Base-by-base conservation (phyloP, 768 basidiomycete species). In the Agrocybe chaxingu region DNA sequence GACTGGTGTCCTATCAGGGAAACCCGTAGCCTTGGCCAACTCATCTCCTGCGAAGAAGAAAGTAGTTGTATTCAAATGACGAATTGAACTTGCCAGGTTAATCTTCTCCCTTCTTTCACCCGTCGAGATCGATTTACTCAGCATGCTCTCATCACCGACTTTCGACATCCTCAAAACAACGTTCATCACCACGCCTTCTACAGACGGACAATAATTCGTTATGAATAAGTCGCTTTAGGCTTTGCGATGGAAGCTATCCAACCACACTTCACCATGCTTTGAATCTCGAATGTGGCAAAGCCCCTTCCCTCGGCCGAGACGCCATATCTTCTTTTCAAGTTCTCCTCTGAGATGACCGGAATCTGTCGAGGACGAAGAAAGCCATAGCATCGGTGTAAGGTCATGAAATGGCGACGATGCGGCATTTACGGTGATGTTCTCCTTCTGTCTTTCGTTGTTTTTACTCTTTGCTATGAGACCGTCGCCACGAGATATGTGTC, bases 391-490 rank as follows among this genome's bases (percentile, higher is more conserved):
- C 24, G 3, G 24, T 5, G 5, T 24, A 3, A 24, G 3, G 5
- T 24, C 24, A 24, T 24, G 24, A 24, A 24, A 24, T 5, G 24
- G 24, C 24, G 24, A 24, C 24, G 24, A 24, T 24, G 24, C 24
- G 24, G 24, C 24, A 65, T 71, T 45, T 49, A 79, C 80, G 19
- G 59, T 72, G 33, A 81, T 50, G 52, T 82, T 82, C 50, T 75
- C 72, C 58, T 70, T 74, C 63, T 82, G 79, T 42, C 75, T 66
- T 13, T 70, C 70, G n/a, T 60, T 58, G 50, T 80, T 70, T n/a
- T 65, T 63, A 47, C 77, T 79, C 66, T 77, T 79, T 1, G 80
- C 77, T 2, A 80, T 65, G 4, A 72, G 68, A 13, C 68, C 60
- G 4, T 70, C 71, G 0, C 74, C 72, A 19, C 78, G 64, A 12